Evolutionary conservation across 164 flowering plant genomes (phyloP).

Genomic region (Kalanchoe fedtschenkoi): DNA sequence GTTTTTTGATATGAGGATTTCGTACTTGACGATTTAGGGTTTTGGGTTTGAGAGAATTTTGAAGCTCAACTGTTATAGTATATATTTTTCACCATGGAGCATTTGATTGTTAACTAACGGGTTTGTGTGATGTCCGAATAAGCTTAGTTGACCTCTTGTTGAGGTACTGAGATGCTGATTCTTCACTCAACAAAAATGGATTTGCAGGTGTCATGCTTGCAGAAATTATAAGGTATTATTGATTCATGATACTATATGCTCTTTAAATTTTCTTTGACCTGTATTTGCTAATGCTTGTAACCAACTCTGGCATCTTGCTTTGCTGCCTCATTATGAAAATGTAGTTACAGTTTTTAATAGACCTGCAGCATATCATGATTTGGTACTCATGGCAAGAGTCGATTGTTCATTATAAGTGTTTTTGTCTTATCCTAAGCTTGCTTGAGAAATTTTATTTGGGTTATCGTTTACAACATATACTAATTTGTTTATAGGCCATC

Average conservation of each 20-base stretch:
- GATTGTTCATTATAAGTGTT: slow-evolving; percentile 88
- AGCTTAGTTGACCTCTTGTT: no score
- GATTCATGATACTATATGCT: not conserved
- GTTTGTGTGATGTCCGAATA: no score
- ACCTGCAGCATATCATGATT: slow-evolving; percentile 75
- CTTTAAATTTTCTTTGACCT: slow-evolving; percentile 9
- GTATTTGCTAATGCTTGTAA: not conserved
- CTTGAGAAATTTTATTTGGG: not conserved
- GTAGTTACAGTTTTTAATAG: slow-evolving; percentile 95
- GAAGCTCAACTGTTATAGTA: no score
- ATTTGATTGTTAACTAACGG: no score
- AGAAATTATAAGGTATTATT: slow-evolving; percentile 82
- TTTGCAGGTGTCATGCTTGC: slow-evolving; percentile 96
- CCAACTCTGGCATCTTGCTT: slow-evolving; percentile 13
- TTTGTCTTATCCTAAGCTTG: slow-evolving; percentile 30
- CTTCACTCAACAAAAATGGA: slow-evolving; percentile 5
- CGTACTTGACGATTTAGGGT: no score
- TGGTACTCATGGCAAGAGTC: slow-evolving; percentile 73
- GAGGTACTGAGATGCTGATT: not conserved
- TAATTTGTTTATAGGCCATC: no score
- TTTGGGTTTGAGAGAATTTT: no score
- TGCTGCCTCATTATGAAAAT: slow-evolving; percentile 94
- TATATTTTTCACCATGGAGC: no score
- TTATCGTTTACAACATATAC: no score
- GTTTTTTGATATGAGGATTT: no score